Evolutionary conservation across 2,329 filamentous ascomycete species (phyloP).

Genomic region (Neonectria neomacrospora): DNA sequence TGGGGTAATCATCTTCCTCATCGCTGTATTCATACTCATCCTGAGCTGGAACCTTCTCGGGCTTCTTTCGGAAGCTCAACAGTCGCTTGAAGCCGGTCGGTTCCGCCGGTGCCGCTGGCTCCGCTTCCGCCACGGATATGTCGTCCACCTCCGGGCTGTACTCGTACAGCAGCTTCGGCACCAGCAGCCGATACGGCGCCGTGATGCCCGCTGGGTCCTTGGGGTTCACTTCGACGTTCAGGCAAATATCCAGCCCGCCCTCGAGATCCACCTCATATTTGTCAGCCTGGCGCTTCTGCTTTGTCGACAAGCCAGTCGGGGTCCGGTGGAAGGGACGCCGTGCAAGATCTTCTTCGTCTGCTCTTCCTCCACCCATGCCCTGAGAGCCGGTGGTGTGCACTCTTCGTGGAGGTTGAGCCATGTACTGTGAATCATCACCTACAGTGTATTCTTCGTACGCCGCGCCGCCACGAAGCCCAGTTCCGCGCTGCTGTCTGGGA

Average conservation of each 20-base stretch:
- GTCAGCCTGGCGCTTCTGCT: constrained; percentile 66
- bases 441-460: constrained; percentile 61
- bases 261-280: constrained; percentile 77
- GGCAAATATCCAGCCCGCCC: constrained; percentile 83
- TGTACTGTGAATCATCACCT: constrained; percentile 69
- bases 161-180: constrained; percentile 79
- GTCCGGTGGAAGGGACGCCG: constrained; percentile 70
- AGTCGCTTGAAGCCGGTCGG: constrained; percentile 57
- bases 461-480: constrained; percentile 55
- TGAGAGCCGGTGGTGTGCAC: constrained; percentile 47
- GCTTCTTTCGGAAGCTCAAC: constrained; percentile 57
- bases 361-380: constrained; percentile 42
- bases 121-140: constrained; percentile 13
- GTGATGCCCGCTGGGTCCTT: constrained; percentile 90
- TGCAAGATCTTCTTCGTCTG: constrained; percentile 30
- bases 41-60: constrained; percentile 33
- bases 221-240: constrained; percentile 90
- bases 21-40: constrained; percentile 42
- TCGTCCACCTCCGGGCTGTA: constrained; percentile 58
- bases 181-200: constrained; percentile 84
- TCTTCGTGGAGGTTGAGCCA: constrained; percentile 51
- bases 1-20: constrained; percentile 36
- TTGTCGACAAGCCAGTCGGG: constrained; percentile 74
- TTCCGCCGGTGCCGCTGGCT: constrained; percentile 37
- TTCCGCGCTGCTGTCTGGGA: constrained; percentile 37